Evolutionary conservation across 2,329 filamentous ascomycete species (phyloP).

Genomic region (Stylonectria norvegica): DNA sequence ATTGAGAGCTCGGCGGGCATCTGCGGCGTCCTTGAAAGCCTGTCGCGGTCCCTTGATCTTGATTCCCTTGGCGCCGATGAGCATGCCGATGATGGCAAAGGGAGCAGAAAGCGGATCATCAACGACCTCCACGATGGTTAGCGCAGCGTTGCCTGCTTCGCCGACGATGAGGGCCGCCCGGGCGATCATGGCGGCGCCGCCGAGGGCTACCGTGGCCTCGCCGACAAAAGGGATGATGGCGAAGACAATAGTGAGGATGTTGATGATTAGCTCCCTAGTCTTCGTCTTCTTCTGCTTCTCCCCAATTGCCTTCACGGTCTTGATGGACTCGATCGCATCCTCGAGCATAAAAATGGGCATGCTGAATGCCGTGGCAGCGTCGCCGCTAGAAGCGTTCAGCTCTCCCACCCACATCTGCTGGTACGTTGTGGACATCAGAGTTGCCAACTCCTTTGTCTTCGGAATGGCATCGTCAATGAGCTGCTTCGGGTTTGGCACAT

Average conservation of each 20-base stretch:
- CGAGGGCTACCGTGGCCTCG: constrained; percentile 4
- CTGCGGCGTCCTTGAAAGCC: too few relatives aligned
- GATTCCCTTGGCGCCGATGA: constrained; percentile 15
- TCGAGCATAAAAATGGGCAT: constrained; percentile 13
- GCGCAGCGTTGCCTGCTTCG: constrained; percentile 18
- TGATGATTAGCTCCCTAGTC: constrained; percentile 21
- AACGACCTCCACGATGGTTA: constrained; percentile 23
- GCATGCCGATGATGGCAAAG: constrained; percentile 25
- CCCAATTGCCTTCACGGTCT: constrained; percentile 23
- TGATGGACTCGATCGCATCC: constrained; percentile 25
- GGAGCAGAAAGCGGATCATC: constrained; percentile 23
- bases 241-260: constrained; percentile 31
- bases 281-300: constrained; percentile 19
- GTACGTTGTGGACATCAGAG: neutral
- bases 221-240: constrained; percentile 13
- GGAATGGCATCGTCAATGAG: constrained; percentile 7
- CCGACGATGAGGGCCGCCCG: constrained; percentile 13
- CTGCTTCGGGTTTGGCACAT: constrained; percentile 7
- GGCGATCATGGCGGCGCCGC: constrained; percentile 4
- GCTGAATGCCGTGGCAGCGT: constrained; percentile 3
- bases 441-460: constrained; percentile 1
- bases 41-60: too few relatives aligned
- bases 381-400: neutral
- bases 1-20: too few relatives aligned
- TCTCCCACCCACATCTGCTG: neutral